Conservation (phyloP, 164 flowering plant species). For the Akebia trifoliata region DNA sequence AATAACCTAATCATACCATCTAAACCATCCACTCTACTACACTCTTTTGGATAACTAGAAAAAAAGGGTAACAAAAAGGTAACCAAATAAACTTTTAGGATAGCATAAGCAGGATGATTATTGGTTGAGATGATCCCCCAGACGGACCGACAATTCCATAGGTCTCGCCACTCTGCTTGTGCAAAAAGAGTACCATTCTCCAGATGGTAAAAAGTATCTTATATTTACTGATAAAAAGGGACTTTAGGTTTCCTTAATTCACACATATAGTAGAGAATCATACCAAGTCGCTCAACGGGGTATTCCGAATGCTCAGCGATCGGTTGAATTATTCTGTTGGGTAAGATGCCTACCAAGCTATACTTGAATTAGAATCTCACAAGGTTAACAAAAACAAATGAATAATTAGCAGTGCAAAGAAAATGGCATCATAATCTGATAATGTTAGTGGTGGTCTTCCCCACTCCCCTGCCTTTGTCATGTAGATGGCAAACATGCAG, state of each 20-base stretch:
- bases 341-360: slow-evolving; percentile 87
- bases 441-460: too few species aligned
- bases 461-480: too few species aligned
- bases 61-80: neutral
- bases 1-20: too few species aligned
- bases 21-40: too few species aligned
- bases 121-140: neutral
- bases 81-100: too few species aligned
- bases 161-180: neutral
- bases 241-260: too few species aligned
- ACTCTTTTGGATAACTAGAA: neutral
- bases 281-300: slow-evolving; percentile 95
- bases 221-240: too few species aligned
- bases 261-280: slow-evolving; percentile 6
- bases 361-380: slow-evolving; percentile 8
- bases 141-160: neutral
- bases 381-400: neutral
- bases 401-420: neutral
- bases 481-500: neutral
- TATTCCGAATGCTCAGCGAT: slow-evolving; percentile 93
- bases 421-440: too few species aligned
- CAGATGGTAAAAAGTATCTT: neutral
- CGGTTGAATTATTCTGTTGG: slow-evolving; percentile 90
- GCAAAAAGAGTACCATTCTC: neutral
- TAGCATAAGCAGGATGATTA: too few species aligned